A percentile compares a stretch with the other conserved stretches of the same genome.
Conservation (phyloP, 176 grass and related monocot species). For the Rhipidocladum racemiflorum region DNA sequence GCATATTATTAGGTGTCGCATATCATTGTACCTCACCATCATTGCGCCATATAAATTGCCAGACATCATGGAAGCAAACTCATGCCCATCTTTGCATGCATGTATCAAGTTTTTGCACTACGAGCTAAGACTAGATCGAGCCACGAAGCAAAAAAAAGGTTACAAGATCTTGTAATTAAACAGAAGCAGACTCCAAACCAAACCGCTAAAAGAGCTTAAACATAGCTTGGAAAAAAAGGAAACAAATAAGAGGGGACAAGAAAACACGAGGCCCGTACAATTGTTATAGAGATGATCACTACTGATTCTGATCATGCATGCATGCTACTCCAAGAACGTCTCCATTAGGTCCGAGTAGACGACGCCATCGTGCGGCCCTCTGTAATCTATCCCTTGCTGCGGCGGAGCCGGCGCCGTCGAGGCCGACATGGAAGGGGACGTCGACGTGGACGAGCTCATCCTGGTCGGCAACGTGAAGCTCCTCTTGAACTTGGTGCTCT, state of each 20-base stretch:
- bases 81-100: constrained; percentile 52
- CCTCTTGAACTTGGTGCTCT: constrained; percentile 87
- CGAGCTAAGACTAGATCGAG: not conserved
- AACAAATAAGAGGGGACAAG: constrained; percentile 22
- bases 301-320: not conserved
- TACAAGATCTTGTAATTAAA: constrained; percentile 47
- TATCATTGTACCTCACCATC: constrained; percentile 44
- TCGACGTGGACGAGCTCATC: constrained; percentile 60
- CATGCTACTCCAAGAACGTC: constrained; percentile 80
- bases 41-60: constrained; percentile 41
- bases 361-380: constrained; percentile 64
- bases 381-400: constrained; percentile 73
- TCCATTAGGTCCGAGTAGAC: constrained; percentile 97
- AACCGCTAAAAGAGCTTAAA: constrained; percentile 34
- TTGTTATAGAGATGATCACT: not conserved
- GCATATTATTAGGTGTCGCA: constrained; percentile 46
- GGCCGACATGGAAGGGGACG: constrained; percentile 47
- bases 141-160: not conserved
- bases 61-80: constrained; percentile 52
- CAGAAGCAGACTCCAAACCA: constrained; percentile 45
- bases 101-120: constrained; percentile 15
- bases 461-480: constrained; percentile 91
- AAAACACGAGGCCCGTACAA: constrained; percentile 17
- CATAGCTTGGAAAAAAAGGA: constrained; percentile 33
- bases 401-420: constrained; percentile 26